Conservation (phyloP, 2,329 filamentous ascomycete genomes). For the Onygena corvina region DNA sequence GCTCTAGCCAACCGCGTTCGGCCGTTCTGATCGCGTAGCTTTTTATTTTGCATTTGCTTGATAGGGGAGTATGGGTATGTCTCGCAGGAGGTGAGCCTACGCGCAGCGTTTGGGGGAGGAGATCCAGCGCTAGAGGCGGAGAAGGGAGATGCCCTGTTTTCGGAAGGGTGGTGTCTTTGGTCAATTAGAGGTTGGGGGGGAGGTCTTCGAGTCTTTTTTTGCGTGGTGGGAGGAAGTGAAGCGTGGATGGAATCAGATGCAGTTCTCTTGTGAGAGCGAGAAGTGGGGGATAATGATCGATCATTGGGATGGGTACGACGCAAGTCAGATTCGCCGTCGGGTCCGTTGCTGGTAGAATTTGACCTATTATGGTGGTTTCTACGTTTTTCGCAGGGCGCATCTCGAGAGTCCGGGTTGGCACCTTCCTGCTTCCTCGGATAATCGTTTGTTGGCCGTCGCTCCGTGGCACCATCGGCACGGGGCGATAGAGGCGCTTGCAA, state of each 20-base stretch:
- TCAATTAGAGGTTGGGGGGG: slow-evolving; percentile 33
- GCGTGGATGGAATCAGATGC: slow-evolving; percentile 28
- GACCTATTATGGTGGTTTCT: slow-evolving; percentile 7
- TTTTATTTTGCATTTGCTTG: slow-evolving; percentile 61
- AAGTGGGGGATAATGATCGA: slow-evolving; percentile 28
- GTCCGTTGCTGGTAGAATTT: neutral
- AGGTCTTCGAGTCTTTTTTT: slow-evolving; percentile 25
- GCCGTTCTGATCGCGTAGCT: slow-evolving; percentile 82
- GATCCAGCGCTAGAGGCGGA: slow-evolving; percentile 34
- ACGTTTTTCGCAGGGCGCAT: neutral
- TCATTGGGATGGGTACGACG: slow-evolving; percentile 16
- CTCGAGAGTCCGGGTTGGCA: neutral
- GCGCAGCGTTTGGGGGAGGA: slow-evolving; percentile 31
- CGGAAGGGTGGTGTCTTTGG: slow-evolving; percentile 33
- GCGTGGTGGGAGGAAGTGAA: slow-evolving; percentile 14
- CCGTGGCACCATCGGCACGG: slow-evolving; percentile 13
- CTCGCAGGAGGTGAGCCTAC: slow-evolving; percentile 32
- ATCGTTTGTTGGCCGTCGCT: neutral
- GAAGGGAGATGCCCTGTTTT: slow-evolving; percentile 35
- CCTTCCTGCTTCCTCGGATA: slow-evolving; percentile 3
- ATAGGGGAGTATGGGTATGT: slow-evolving; percentile 49
- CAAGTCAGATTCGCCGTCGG: neutral
- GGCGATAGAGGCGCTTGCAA: slow-evolving; percentile 17
- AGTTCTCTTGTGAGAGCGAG: slow-evolving; percentile 28
- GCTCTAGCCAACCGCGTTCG: slow-evolving; percentile 83